Conservation (phyloP, 1,139 yeast species). For the Debaryomyces sp. region DNA sequence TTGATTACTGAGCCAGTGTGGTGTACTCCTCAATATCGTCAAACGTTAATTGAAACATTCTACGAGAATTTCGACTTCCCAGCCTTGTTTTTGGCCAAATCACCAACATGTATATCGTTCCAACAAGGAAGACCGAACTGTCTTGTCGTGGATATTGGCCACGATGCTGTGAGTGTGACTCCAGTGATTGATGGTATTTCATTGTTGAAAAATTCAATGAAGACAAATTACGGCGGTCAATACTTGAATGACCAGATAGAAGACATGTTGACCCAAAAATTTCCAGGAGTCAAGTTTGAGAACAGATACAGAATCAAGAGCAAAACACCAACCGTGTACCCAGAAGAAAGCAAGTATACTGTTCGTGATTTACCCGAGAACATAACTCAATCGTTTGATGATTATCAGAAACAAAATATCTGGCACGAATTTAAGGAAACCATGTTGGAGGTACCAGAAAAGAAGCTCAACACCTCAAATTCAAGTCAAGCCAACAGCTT, state of each 20-base stretch:
- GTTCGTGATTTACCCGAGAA: constrained; percentile 30
- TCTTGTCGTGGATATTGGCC: constrained; percentile 90
- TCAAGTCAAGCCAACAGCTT: constrained; percentile 19
- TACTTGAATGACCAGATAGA: constrained; percentile 52
- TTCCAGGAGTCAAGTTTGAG: constrained; percentile 16
- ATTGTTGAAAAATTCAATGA: constrained; percentile 67
- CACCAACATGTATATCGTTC: constrained; percentile 89
- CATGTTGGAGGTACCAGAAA: constrained; percentile 56
- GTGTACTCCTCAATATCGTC: constrained; percentile 72
- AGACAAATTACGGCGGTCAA: constrained; percentile 68
- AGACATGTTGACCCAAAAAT: constrained; percentile 27
- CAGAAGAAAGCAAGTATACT: constrained; percentile 35
- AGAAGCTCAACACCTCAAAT: constrained; percentile 27
- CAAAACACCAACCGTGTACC: constrained; percentile 37
- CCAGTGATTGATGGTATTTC: constrained; percentile 96
- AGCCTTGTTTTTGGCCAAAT: constrained; percentile 82
- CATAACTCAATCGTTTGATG: constrained; percentile 43
- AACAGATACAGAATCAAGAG: constrained; percentile 34
- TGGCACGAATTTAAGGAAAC: constrained; percentile 71
- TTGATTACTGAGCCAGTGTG: constrained; percentile 85
- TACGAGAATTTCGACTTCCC: constrained; percentile 78
- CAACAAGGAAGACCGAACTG: constrained; percentile 95
- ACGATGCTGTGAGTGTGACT: constrained; percentile 78
- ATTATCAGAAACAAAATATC: constrained; percentile 33
- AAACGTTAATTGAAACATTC: constrained; percentile 71